Base-by-base conservation (phyloP, 768 basidiomycete genomes). In the Suillus fuscotomentosus region DNA sequence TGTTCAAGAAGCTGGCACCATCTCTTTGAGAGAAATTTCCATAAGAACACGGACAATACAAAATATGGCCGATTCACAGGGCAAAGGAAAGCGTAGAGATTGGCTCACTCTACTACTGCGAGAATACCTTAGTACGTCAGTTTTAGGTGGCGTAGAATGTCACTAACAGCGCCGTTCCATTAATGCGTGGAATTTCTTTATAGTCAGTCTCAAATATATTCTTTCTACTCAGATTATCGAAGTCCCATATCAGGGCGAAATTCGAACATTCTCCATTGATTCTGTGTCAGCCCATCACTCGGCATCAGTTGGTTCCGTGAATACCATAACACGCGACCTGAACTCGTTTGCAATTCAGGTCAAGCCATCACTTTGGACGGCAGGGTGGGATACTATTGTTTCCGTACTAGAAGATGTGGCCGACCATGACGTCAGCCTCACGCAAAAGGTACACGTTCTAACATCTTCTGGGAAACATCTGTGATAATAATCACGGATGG, bases 161-260 rank as follows among this genome's bases (percentile, higher is more conserved):
- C 3, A 6, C 57, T 59, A 24, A 59, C 57, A 59, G 57, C 59
- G 41, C 42, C 45, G 36, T 54, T 42, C 65, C 65, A 36, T 62
- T 67, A 55, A 66, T 38, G 41, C 27, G 31, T 63, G 55, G 50
- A 60, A 60, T 67, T 39, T 34, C 60, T n/a, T 56, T 63, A 7
- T 60, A 94, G 93, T 93, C 51, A 87, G 89, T 70, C 78, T 92
- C 15, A 91, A 87, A 71, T 91, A 88, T 70, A 76, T 93, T 66
- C 85, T 86, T 13, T 73, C 78, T 45, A 79, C 78, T 10, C 92
- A 94, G 72, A 75, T 83, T 6, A 64, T 94, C 50, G 82, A 89
- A 65, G 80, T 91, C 22, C 66, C 69, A 20, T 94, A 89, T 70
- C 90, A 94, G 78, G 86, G 87, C 34, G 71, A 69, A 48, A 70